Evolutionary conservation across 352 stramenopile genomes (phyloP).

Genomic region (Pythium sp.): DNA sequence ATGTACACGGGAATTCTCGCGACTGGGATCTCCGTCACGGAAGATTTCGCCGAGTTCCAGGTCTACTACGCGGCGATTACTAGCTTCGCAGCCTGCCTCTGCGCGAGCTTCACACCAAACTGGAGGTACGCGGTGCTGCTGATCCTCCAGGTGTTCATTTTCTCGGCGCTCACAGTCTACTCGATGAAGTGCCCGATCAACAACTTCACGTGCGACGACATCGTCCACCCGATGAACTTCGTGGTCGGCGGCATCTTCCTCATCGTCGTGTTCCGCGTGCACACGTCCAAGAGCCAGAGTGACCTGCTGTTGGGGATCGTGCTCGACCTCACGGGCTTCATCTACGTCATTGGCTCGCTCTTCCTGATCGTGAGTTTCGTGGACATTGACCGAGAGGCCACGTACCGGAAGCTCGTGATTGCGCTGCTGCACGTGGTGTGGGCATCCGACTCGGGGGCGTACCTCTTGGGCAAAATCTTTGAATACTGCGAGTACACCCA

Average conservation of each 20-base stretch:
- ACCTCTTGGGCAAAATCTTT: slow-evolving; percentile 90
- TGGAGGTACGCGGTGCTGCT: slow-evolving; percentile 63
- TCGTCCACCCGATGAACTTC: slow-evolving; percentile 43
- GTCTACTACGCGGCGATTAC: slow-evolving; percentile 51
- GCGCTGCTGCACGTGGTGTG: slow-evolving; percentile 70
- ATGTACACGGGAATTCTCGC: background rate
- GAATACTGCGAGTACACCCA: slow-evolving; percentile 81
- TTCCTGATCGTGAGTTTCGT: slow-evolving; percentile 63
- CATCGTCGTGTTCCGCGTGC: slow-evolving; percentile 52
- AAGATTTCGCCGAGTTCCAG: slow-evolving; percentile 45
- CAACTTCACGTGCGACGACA: slow-evolving; percentile 61
- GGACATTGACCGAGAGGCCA: slow-evolving; percentile 40
- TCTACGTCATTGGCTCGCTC: slow-evolving; percentile 64
- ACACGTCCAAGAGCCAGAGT: slow-evolving; percentile 18
- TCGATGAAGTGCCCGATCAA: slow-evolving; percentile 73
- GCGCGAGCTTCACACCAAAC: slow-evolving; percentile 53
- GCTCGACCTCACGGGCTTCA: slow-evolving; percentile 60
- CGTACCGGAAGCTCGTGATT: slow-evolving; percentile 62
- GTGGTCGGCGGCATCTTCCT: slow-evolving; percentile 52
- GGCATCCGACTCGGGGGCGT: slow-evolving; percentile 91
- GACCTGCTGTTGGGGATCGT: slow-evolving; percentile 40
- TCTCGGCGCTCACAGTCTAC: slow-evolving; percentile 64
- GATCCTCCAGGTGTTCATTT: slow-evolving; percentile 61
- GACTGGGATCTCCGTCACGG: background rate
- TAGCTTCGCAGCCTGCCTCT: background rate